Evolutionary conservation across 768 basidiomycete species (phyloP).

Genomic region (Leccinum uliginosum): DNA sequence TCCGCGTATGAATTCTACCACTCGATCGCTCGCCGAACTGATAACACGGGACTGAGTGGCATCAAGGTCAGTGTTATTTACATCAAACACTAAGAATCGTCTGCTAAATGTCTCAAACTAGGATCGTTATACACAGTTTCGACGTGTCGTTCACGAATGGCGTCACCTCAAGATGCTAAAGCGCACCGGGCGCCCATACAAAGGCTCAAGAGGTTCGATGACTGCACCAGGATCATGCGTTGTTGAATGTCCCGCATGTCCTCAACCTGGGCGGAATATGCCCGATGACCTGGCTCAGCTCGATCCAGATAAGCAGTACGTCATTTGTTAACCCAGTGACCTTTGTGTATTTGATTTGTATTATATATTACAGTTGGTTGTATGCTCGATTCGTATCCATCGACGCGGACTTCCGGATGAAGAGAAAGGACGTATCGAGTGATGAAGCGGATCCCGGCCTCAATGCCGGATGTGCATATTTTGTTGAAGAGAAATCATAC

Average conservation of each 20-base stretch:
- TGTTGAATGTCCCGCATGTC: background rate
- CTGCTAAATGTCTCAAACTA: background rate
- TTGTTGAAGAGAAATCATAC: background rate
- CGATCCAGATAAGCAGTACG: background rate
- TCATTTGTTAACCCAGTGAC: background rate
- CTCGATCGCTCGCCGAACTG: background rate
- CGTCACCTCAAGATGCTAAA: constrained; percentile 20
- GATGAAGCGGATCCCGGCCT: background rate
- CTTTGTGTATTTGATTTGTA: background rate
- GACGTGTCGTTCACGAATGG: constrained; percentile 17
- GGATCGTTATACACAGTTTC: constrained; percentile 15
- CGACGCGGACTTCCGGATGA: background rate
- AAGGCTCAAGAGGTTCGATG: background rate
- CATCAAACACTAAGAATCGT: background rate
- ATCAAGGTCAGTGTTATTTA: background rate
- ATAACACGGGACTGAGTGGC: background rate
- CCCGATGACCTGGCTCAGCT: background rate
- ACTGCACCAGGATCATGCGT: background rate
- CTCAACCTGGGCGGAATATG: background rate
- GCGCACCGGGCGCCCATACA: background rate
- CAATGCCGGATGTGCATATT: background rate
- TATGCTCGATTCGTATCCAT: background rate
- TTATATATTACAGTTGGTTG: background rate
- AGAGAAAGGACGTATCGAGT: background rate
- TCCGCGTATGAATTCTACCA: background rate